Percentiles rank a stretch among this genome's conserved stretches.
Conservation (phyloP, 1,139 yeast species). For the Pneumocystis jirovecii region DNA sequence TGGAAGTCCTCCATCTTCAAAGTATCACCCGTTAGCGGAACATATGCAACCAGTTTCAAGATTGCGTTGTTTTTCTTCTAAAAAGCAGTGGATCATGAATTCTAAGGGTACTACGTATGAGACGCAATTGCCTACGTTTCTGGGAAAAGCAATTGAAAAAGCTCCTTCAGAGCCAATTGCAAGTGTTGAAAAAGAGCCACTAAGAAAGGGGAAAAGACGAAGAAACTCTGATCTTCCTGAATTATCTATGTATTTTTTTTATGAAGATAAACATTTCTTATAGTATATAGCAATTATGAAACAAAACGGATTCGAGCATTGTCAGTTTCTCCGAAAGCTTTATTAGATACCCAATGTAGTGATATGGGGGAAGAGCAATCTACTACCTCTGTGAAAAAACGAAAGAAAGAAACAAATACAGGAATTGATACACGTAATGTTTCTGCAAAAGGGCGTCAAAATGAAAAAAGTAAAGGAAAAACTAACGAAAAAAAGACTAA, state of each 20-base stretch:
- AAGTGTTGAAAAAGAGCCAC: neutral
- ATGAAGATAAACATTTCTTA: neutral
- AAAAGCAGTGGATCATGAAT: slow-evolving; percentile 24
- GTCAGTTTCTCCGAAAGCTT: neutral
- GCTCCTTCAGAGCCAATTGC: slow-evolving; percentile 12
- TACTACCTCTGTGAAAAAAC: neutral
- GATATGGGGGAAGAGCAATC: neutral
- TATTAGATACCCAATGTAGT: neutral
- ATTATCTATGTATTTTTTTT: neutral
- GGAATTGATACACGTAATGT: neutral
- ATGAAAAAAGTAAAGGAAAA: neutral
- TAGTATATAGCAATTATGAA: neutral
- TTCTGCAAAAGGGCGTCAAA: neutral
- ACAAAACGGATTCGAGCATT: neutral
- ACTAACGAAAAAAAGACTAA: neutral
- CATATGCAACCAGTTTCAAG: neutral
- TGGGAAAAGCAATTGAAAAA: slow-evolving; percentile 46
- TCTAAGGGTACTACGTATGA: slow-evolving; percentile 46
- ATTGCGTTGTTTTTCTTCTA: slow-evolving; percentile 3
- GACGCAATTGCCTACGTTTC: slow-evolving; percentile 51
- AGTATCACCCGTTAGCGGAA: neutral
- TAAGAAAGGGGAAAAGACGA: neutral
- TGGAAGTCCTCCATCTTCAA: neutral
- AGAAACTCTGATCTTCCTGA: neutral
- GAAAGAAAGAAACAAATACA: neutral